Conservation (phyloP, 2,329 filamentous ascomycete species). For the Alternaria sp. region DNA sequence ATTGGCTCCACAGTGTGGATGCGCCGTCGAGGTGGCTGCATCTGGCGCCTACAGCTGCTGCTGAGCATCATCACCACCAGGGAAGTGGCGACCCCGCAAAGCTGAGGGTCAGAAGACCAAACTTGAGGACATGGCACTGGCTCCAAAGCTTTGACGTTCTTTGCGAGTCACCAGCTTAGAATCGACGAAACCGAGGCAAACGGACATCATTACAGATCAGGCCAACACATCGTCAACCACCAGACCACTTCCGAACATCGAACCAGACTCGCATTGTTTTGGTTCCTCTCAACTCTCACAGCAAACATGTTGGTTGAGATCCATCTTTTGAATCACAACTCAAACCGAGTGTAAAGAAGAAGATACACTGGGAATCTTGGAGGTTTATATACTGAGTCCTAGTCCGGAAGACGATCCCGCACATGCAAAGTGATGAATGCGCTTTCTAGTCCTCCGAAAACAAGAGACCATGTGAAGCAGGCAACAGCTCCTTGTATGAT, state of each 20-base stretch:
- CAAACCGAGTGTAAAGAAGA: not conserved
- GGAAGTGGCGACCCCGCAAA: not conserved
- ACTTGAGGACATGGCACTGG: not conserved
- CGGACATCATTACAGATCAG: not conserved
- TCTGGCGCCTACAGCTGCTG: not conserved
- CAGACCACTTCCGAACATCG: no score
- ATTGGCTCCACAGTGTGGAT: not conserved
- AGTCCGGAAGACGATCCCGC: not conserved
- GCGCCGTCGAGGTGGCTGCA: not conserved
- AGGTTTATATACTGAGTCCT: not conserved
- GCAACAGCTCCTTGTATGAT: not conserved
- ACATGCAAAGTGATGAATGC: not conserved
- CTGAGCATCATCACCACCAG: not conserved
- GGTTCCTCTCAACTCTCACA: no score
- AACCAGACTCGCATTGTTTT: accelerated
- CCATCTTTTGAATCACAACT: not conserved
- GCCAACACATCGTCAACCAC: not conserved
- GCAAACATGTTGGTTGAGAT: no score
- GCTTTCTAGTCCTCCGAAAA: not conserved
- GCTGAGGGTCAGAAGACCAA: not conserved
- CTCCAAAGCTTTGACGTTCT: no score
- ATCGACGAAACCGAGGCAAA: not conserved
- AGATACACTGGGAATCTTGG: not conserved
- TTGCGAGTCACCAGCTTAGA: no score
- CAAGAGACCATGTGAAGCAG: not conserved